Conservation (phyloP, 2,329 filamentous ascomycete genomes). For the Penicillium sp. region DNA sequence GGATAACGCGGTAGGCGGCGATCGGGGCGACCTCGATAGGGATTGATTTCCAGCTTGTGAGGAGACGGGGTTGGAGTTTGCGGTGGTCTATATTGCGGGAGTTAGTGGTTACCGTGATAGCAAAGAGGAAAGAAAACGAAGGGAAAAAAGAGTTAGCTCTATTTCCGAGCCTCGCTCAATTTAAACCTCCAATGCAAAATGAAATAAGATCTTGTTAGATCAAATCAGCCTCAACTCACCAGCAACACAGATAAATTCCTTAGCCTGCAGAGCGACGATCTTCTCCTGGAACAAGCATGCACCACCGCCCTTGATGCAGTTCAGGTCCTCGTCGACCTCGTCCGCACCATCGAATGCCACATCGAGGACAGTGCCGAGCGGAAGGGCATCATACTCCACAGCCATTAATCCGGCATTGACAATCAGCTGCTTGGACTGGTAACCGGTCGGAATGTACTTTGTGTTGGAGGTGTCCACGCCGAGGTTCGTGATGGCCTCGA, state of each 20-base stretch:
- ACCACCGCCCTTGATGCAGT: slow-evolving; percentile 95
- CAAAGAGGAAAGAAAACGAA: neutral
- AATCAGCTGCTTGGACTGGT: slow-evolving; percentile 81
- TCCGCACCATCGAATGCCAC: slow-evolving; percentile 94
- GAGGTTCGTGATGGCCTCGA: slow-evolving; percentile 53
- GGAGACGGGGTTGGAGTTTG: slow-evolving; percentile 71
- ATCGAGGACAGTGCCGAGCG: slow-evolving; percentile 59
- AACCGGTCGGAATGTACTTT: slow-evolving; percentile 85
- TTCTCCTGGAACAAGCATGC: slow-evolving; percentile 99
- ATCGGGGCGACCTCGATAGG: slow-evolving; percentile 90
- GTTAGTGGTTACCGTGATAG: neutral
- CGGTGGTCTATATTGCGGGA: slow-evolving; percentile 59
- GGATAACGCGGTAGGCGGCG: slow-evolving; percentile 66
- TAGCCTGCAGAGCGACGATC: slow-evolving; percentile 74
- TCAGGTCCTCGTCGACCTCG: slow-evolving; percentile 87
- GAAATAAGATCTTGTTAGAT: neutral
- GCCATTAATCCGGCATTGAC: slow-evolving; percentile 66
- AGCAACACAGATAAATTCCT: slow-evolving; percentile 79
- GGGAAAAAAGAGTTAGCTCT: neutral
- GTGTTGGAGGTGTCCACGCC: slow-evolving; percentile 48
- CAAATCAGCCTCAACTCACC: slow-evolving; percentile 42
- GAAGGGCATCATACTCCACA: slow-evolving; percentile 67
- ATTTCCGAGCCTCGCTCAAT: neutral
- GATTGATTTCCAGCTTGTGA: slow-evolving; percentile 68
- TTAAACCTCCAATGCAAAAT: neutral